Evolutionary conservation across 306 rosid species (phyloP).

Genomic region (Delonix regia): DNA sequence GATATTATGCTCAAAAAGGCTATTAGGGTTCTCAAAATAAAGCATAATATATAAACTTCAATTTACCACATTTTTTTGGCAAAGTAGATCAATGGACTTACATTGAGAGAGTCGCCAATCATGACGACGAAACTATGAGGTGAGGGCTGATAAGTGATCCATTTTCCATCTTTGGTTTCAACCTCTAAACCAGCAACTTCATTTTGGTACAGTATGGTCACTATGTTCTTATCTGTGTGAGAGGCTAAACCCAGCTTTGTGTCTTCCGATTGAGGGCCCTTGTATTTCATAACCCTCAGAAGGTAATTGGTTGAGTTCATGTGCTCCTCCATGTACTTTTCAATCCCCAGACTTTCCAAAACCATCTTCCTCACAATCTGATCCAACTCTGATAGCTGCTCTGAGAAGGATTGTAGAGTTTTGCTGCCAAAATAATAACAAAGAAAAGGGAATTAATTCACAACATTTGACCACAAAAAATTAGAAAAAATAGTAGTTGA

Average conservation of each 20-base stretch:
- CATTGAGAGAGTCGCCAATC: constrained; percentile 71
- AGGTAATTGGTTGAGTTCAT: constrained; percentile 68
- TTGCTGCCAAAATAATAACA: constrained; percentile 43
- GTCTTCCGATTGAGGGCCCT: constrained; percentile 60
- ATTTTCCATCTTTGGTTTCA: constrained; percentile 67
- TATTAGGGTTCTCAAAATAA: no score
- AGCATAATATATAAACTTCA: neutral
- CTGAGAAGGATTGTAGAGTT: constrained; percentile 54
- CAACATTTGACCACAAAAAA: no score
- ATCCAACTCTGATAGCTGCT: constrained; percentile 61
- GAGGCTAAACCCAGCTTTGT: constrained; percentile 55
- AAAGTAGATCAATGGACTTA: constrained; percentile 20
- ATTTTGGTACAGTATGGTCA: constrained; percentile 69
- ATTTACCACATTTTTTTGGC: neutral
- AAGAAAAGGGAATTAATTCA: neutral
- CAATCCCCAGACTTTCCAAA: constrained; percentile 69
- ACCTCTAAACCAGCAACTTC: constrained; percentile 72
- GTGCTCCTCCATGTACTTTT: constrained; percentile 76
- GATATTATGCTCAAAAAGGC: no score
- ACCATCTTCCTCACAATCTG: constrained; percentile 67
- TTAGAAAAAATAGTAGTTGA: no score
- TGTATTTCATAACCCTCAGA: constrained; percentile 71
- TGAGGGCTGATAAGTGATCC: constrained; percentile 67
- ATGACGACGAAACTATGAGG: constrained; percentile 52
- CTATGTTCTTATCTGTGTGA: constrained; percentile 74